Evolutionary conservation across 1,139 yeast genomes (phyloP), one percentile per base, ranked within the genome.

Genomic region (Yamadazyma atlantica): DNA sequence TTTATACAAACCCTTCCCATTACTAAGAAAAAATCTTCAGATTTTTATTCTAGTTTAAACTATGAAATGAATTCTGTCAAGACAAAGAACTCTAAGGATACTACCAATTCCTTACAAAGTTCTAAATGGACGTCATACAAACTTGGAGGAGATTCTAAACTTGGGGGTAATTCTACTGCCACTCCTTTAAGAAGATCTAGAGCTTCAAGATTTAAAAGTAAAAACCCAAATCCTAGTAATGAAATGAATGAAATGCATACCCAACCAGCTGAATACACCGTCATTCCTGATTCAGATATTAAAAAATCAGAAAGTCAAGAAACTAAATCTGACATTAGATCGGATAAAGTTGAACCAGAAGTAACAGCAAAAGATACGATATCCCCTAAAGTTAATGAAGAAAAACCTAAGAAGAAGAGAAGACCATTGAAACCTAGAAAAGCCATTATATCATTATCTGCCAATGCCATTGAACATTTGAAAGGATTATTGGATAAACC

Each of bases 381-480:
- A 16, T 29, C 48, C n/a, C 36, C 44, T 4, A 29, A 41, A 11
- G 32, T 43, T 6, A 27, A 41, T 11, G 39, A 34, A 33, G 39
- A 44, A 32, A 40, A 39, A 22, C 46, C 49, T n/a, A 43, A 45
- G 38, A 72, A 70, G 54, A 78, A 75, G 64, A 78, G 80, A 62
- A 78, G 96, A 62, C 73, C 78, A 25, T 69, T 90, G 42, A 78
- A 81, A 52, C 96, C 97, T 2, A 75, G 68, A 51, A 92, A 87
- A 63, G 96, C 97, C 1, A 82, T 92, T 39, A 88, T 92, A 35
- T 76, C 94, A 4, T 71, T 92, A 38, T 73, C 92, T 0, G 76
- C 86, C 3, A 75, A 70, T 36, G 97, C 97, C 0, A 68, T 88
- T 3, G 60, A 62, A 5, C 97, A 92, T 61, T 67, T 92, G 44